These are phyloP conservation scores for Albifimbria verrucaria DNA, from an alignment of 2,329 filamentous ascomycete species.

Conservation along the genomic window DNA sequence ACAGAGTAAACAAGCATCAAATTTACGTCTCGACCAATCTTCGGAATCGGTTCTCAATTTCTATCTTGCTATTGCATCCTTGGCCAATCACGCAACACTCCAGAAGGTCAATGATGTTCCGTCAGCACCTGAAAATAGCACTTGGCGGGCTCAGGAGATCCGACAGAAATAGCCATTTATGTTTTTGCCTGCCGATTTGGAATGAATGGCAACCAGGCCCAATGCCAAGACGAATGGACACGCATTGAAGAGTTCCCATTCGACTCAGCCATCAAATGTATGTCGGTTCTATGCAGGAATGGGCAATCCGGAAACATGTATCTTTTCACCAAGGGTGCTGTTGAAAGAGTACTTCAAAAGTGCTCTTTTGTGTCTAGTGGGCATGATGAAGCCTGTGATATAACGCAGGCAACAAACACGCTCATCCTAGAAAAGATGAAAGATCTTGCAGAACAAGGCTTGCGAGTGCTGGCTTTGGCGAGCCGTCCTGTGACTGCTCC, in stretches of 20 bases:
- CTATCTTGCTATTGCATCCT: constrained; percentile 54
- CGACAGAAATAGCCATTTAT: constrained; percentile 56
- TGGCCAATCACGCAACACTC: constrained; percentile 60
- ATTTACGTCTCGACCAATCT: too few species aligned
- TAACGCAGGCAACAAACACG: constrained; percentile 31
- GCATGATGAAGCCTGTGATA: too few species aligned
- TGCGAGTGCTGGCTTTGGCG: constrained; percentile 64
- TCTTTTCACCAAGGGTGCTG: constrained; percentile 60
- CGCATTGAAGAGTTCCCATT: constrained; percentile 53
- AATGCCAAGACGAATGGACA: constrained; percentile 26
- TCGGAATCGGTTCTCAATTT: too few species aligned
- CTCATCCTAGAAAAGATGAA: constrained; percentile 64
- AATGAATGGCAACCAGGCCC: constrained; percentile 28
- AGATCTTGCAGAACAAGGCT: constrained; percentile 57
- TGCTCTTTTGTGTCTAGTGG: constrained; percentile 45
- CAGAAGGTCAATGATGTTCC: constrained; percentile 41
- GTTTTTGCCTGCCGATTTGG: constrained; percentile 54
- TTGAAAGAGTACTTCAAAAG: constrained; percentile 60
- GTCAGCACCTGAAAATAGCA: constrained; percentile 20
- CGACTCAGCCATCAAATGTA: constrained; percentile 56
- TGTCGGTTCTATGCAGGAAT: constrained; percentile 51
- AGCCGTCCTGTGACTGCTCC: constrained; percentile 18
- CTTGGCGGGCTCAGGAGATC: constrained; percentile 44
- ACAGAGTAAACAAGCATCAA: too few species aligned
- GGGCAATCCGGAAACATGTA: constrained; percentile 24